Evolutionary conservation across 2,329 filamentous ascomycete genomes (phyloP).

Genomic region (Beauveria medogensis): DNA sequence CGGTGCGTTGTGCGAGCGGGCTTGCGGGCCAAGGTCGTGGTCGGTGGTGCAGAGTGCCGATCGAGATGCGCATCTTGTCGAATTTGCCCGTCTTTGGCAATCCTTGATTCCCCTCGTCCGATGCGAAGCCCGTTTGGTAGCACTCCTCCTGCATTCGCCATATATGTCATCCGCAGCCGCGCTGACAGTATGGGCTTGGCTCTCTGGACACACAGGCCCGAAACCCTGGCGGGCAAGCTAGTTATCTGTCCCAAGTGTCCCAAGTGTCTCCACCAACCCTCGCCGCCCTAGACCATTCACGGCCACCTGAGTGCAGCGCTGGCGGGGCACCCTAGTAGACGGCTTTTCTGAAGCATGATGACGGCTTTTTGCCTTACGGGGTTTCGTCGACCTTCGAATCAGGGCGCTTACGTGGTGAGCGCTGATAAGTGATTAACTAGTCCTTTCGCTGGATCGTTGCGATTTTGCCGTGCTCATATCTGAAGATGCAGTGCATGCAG

Average conservation of each 20-base stretch:
- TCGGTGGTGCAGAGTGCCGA: background rate
- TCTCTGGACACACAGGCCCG: background rate
- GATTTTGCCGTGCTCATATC: background rate
- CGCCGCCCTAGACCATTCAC: background rate
- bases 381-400: conserved; percentile 4
- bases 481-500: background rate
- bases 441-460: background rate
- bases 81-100: background rate
- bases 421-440: background rate
- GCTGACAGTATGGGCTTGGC: background rate
- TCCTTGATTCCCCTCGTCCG: background rate
- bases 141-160: background rate
- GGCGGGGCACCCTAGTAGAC: background rate
- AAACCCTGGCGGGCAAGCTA: background rate
- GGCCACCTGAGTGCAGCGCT: background rate
- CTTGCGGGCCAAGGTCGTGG: background rate
- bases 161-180: background rate
- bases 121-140: background rate
- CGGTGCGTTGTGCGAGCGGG: background rate
- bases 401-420: background rate
- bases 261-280: background rate
- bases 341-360: conserved; percentile 1
- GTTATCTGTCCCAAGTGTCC: background rate
- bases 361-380: background rate
- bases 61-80: background rate